Percentiles rank a stretch among this genome's conserved stretches.
These are phyloP conservation scores for Amaranthus palmeri DNA, from an alignment of 148 eudicot genomes.

Conservation along the genomic window DNA sequence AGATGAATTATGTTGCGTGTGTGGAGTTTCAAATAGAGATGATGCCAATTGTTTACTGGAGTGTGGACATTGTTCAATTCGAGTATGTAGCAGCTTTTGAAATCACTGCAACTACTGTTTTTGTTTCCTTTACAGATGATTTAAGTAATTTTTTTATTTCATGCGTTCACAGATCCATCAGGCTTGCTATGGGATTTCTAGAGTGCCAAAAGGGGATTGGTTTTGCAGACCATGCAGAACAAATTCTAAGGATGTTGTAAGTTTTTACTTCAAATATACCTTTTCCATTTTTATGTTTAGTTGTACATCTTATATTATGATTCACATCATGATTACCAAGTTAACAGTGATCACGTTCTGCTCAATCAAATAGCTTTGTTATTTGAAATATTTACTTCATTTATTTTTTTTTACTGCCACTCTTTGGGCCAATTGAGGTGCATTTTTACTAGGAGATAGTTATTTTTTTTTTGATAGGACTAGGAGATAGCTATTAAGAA, in stretches of 20 bases:
- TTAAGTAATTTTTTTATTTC: constrained; percentile 4
- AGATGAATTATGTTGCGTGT: constrained; percentile 46
- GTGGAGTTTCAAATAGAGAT: constrained; percentile 48
- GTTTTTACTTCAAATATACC: constrained; percentile 17
- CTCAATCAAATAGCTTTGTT: neutral
- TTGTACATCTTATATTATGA: neutral
- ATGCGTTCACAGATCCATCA: constrained; percentile 44
- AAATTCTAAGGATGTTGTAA: constrained; percentile 46
- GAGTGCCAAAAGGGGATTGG: constrained; percentile 51
- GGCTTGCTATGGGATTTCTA: constrained; percentile 57
- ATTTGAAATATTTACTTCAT: neutral
- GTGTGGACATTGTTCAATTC: constrained; percentile 41
- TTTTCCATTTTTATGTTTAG: neutral
- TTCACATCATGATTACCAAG: neutral
- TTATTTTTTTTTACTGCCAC: neutral
- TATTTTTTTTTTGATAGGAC: too few relatives aligned
- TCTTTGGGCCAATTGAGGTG: too few relatives aligned
- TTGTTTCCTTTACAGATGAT: constrained; percentile 9
- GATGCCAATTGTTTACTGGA: constrained; percentile 39
- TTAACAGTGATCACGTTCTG: neutral
- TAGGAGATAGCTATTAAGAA: neutral
- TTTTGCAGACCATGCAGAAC: constrained; percentile 53
- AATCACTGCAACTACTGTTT: neutral
- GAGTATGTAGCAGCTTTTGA: constrained; percentile 28
- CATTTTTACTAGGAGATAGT: too few relatives aligned